Evolutionary conservation across 1,284 basidiomycete species (phyloP).

Genomic region (Golubevia pallescens): DNA sequence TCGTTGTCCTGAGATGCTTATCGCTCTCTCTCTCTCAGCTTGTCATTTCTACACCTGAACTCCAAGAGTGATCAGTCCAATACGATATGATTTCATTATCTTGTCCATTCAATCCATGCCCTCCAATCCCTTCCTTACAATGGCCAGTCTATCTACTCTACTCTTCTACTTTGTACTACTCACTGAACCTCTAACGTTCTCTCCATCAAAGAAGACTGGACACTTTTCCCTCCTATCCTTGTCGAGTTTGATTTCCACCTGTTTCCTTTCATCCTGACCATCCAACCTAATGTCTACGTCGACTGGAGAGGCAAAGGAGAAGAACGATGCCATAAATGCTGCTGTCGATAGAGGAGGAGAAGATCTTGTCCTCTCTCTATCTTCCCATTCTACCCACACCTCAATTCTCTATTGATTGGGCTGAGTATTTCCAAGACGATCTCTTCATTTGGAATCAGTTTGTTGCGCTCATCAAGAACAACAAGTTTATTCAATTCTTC

Average conservation of each 20-base stretch:
- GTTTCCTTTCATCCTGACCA: constrained; percentile 84
- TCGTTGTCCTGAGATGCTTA: no score
- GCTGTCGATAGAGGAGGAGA: no score
- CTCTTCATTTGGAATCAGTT: not conserved
- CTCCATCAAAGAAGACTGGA: constrained; percentile 95
- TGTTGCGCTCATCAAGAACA: not conserved
- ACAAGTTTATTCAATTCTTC: not conserved
- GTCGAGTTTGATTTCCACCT: constrained; percentile 74
- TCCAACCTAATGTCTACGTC: constrained; percentile 89
- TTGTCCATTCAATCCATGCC: no score
- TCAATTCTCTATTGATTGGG: no score
- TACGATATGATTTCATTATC: no score
- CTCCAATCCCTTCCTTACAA: no score
- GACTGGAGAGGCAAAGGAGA: constrained; percentile 83
- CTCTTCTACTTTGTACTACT: constrained; percentile 45
- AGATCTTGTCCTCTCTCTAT: no score
- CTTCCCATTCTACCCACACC: no score
- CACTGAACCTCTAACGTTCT: constrained; percentile 84
- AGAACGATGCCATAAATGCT: constrained; percentile 81
- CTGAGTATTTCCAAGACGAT: not conserved
- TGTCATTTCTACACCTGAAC: no score
- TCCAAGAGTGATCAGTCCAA: no score
- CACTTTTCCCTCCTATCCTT: constrained; percentile 81
- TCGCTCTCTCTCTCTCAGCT: no score
- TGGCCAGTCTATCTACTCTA: no score